phyloP scores from a whole-genome alignment of 805 yeast species.

The Lachancea thermotolerans region DNA sequence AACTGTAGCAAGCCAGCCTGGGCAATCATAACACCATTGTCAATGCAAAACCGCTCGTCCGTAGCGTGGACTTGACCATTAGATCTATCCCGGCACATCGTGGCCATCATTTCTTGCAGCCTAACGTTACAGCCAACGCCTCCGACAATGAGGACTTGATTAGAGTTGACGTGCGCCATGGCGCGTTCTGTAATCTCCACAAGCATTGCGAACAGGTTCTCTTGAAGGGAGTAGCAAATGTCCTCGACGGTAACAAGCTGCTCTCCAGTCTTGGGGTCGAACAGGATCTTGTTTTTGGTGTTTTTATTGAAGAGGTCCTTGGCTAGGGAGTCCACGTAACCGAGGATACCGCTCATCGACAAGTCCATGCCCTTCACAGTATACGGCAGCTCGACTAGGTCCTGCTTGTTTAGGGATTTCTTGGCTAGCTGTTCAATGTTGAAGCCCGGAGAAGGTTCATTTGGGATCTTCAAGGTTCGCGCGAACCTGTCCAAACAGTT shows the following conservation, averaged over 20 bases:
- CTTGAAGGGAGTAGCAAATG: conserved; percentile 88
- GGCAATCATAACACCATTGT: conserved; percentile 98
- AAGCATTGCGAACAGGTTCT: conserved; percentile 87
- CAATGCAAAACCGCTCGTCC: conserved; percentile 94
- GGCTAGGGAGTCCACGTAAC: conserved; percentile 75
- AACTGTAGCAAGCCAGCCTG: conserved; percentile 90
- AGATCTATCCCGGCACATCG: conserved; percentile 78
- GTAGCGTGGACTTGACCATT: conserved; percentile 89
- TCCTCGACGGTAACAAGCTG: conserved; percentile 71
- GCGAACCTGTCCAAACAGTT: conserved; percentile 96
- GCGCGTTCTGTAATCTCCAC: conserved; percentile 98
- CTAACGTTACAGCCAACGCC: conserved; percentile 97
- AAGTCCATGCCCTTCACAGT: conserved; percentile 98
- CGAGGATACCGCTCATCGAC: conserved; percentile 93
- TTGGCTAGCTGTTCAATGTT: conserved; percentile 93
- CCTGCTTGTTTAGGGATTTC: conserved; percentile 40
- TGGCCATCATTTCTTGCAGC: conserved; percentile 93
- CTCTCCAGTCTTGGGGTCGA: conserved; percentile 34
- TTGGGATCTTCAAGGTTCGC: conserved; percentile 77
- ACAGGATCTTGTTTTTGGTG: conserved; percentile 35
- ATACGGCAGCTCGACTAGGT: conserved; percentile 73
- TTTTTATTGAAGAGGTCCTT: conserved; percentile 50
- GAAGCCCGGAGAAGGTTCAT: conserved; percentile 95
- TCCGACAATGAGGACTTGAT: conserved; percentile 90
- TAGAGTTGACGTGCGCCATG: conserved; percentile 91